Percentiles rank a stretch among this genome's conserved stretches.
Evolutionary conservation across 805 yeast genomes (phyloP).

Genomic region (Candida gorgasii): DNA sequence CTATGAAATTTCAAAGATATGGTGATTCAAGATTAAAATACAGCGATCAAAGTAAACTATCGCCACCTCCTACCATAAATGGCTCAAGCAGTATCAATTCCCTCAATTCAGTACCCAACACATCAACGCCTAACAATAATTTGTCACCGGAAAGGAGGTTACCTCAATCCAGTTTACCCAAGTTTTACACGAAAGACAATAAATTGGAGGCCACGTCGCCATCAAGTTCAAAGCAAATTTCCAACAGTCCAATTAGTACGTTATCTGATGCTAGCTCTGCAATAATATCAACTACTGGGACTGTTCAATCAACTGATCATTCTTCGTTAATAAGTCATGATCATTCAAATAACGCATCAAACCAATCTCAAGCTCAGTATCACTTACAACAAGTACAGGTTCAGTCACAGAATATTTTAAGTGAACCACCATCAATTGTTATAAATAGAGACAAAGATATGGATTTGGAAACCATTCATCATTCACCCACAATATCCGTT

Average conservation of each 20-base stretch:
- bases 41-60: constrained; percentile 9
- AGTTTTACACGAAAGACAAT: constrained; percentile 11
- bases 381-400: background rate
- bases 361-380: background rate
- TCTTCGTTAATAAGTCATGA: constrained; percentile 23
- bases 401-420: constrained; percentile 7
- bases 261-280: constrained; percentile 30
- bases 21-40: constrained; percentile 14
- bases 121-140: background rate
- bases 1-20: constrained; percentile 9
- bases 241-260: constrained; percentile 29
- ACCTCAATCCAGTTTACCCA: background rate
- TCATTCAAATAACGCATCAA: background rate
- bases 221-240: constrained; percentile 13
- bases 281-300: constrained; percentile 27
- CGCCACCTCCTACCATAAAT: constrained; percentile 15
- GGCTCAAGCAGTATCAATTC: background rate
- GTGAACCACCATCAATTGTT: constrained; percentile 6
- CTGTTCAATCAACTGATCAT: constrained; percentile 32
- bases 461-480: constrained; percentile 9
- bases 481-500: constrained; percentile 6
- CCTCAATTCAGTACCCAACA: background rate
- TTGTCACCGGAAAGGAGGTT: background rate
- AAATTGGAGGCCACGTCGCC: constrained; percentile 15
- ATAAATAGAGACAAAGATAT: constrained; percentile 7